Conservation (phyloP, 2,329 filamentous ascomycete genomes). For the Epichloe aotearoae region DNA sequence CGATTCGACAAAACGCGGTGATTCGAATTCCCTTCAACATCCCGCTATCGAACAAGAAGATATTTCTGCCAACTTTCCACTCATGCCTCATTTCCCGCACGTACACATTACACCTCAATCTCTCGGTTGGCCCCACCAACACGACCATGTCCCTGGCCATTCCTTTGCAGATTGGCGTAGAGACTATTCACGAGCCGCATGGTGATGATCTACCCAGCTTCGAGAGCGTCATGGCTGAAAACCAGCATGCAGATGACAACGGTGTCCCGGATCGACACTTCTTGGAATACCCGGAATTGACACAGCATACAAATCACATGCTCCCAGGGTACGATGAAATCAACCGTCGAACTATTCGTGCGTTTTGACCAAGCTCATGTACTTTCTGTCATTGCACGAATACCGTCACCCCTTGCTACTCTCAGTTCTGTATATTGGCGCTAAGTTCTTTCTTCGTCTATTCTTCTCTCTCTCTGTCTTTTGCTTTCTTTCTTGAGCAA, state of each 20-base stretch:
- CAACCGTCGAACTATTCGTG: constrained; percentile 13
- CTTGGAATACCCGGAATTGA: constrained; percentile 20
- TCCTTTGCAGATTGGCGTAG: constrained; percentile 39
- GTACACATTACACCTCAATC: constrained; percentile 37
- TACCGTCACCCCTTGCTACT: background rate
- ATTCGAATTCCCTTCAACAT: constrained; percentile 36
- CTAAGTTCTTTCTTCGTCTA: background rate
- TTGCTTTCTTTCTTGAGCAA: too few species aligned
- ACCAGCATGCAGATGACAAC: constrained; percentile 31
- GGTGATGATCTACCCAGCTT: constrained; percentile 33
- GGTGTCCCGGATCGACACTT: constrained; percentile 28
- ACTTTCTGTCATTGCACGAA: background rate
- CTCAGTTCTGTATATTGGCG: background rate
- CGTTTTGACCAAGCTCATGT: background rate
- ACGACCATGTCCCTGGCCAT: constrained; percentile 31
- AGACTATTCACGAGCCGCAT: constrained; percentile 19
- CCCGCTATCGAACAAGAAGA: constrained; percentile 32
- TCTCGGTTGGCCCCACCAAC: constrained; percentile 29
- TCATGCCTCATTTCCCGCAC: constrained; percentile 42
- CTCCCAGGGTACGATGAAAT: constrained; percentile 28
- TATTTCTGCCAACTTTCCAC: constrained; percentile 44
- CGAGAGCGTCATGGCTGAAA: constrained; percentile 30
- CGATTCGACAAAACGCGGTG: constrained; percentile 26
- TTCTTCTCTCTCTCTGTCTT: too few species aligned
- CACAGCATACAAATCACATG: constrained; percentile 18